Percentiles rank a stretch among this genome's conserved stretches.
Conservation (phyloP, 163 green algal genomes). For the Volvox carteri region DNA sequence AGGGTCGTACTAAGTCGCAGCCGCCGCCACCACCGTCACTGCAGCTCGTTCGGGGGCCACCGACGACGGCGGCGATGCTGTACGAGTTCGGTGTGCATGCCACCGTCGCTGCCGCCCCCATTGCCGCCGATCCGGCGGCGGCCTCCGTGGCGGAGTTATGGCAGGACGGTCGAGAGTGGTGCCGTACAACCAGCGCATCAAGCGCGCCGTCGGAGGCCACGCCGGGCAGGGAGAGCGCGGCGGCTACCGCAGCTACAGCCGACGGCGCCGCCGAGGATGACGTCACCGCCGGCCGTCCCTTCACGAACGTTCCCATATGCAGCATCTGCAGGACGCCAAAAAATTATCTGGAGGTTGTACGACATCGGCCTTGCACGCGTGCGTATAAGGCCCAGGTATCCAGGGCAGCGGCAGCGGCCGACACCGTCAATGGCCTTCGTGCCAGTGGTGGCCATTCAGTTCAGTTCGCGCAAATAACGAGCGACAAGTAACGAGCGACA, state of each 20-base stretch:
- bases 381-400: too few relatives aligned
- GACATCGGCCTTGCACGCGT: not conserved
- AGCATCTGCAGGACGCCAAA: constrained; percentile 11
- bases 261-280: not conserved
- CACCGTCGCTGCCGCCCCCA: not conserved
- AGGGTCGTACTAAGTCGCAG: not conserved
- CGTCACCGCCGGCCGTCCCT: not conserved
- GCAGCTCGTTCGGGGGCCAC: not conserved
- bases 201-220: not conserved
- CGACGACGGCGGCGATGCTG: too few relatives aligned
- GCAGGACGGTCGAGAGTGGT: not conserved
- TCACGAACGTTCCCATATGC: constrained; percentile 7
- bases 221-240: not conserved
- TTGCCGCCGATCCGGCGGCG: not conserved
- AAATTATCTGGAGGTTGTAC: too few relatives aligned
- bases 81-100: not conserved
- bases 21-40: not conserved
- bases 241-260: not conserved
- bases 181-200: not conserved
- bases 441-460: too few relatives aligned
- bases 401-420: too few relatives aligned
- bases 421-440: too few relatives aligned
- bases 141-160: not conserved
- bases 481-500: too few relatives aligned
- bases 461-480: too few relatives aligned